A percentile compares a stretch with the other conserved stretches of the same genome.
phyloP scores from a whole-genome alignment of 2,329 filamentous ascomycete species.

The Cladophialophora psammophila region DNA sequence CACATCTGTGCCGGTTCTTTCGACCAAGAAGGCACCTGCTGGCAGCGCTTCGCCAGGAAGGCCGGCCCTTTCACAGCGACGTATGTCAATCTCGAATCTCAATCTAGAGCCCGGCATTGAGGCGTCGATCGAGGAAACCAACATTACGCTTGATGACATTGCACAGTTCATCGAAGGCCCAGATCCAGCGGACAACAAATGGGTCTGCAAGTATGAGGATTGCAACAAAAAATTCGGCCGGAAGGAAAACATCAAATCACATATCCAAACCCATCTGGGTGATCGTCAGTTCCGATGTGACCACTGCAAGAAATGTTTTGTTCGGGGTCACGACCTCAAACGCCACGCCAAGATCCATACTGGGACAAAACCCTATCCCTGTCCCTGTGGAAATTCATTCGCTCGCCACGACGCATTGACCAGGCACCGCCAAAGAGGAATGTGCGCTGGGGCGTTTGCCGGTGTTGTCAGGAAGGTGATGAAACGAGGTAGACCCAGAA shows the following conservation, averaged over 20 bases:
- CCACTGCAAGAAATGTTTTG: slow-evolving; percentile 92
- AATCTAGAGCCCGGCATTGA: slow-evolving; percentile 64
- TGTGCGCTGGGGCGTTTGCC: slow-evolving; percentile 95
- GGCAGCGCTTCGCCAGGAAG: slow-evolving; percentile 45
- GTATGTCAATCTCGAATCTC: slow-evolving; percentile 56
- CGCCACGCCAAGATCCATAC: slow-evolving; percentile 97
- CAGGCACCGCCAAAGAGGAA: slow-evolving; percentile 89
- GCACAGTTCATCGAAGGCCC: slow-evolving; percentile 76
- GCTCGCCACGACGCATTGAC: slow-evolving; percentile 95
- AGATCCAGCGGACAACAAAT: slow-evolving; percentile 76
- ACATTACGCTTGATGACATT: slow-evolving; percentile 86
- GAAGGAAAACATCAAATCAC: slow-evolving; percentile 98
- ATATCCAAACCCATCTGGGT: slow-evolving; percentile 96
- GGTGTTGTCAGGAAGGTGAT: slow-evolving; percentile 73
- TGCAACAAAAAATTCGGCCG: slow-evolving; percentile 93
- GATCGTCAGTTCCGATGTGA: slow-evolving; percentile 95
- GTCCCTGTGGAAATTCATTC: slow-evolving; percentile 92
- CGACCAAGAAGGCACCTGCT: slow-evolving; percentile 32
- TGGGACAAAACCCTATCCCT: slow-evolving; percentile 92
- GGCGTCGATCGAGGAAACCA: slow-evolving; percentile 75
- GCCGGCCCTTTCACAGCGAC: slow-evolving; percentile 51
- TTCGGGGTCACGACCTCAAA: slow-evolving; percentile 95
- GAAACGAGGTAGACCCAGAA: slow-evolving; percentile 72
- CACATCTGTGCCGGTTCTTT: slow-evolving; percentile 34
- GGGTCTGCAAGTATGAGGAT: slow-evolving; percentile 76